phyloP scores from a whole-genome alignment of 2,329 filamentous ascomycete genomes.

The Pestalotiopsis sp. region DNA sequence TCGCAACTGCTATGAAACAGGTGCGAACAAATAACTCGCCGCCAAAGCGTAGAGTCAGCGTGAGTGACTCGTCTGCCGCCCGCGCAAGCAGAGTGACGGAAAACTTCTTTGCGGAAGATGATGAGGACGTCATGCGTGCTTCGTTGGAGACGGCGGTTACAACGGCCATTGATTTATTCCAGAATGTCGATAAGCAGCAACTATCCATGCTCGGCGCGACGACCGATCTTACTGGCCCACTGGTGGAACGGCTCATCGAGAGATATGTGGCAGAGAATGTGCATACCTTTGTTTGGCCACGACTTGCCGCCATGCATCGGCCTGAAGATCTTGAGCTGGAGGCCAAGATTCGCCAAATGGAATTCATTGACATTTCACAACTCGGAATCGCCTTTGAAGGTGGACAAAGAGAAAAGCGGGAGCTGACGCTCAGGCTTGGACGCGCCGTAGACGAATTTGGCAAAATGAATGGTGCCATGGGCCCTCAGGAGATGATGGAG shows the following conservation, averaged over 20 bases:
- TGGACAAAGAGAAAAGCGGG: constrained; percentile 76
- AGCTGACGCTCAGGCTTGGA: constrained; percentile 75
- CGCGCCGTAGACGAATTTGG: constrained; percentile 87
- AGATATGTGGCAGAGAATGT: constrained; percentile 93
- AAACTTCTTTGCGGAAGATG: constrained; percentile 79
- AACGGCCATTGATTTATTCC: constrained; percentile 91
- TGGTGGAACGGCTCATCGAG: constrained; percentile 93
- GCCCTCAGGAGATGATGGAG: constrained; percentile 88
- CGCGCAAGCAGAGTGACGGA: constrained; percentile 54
- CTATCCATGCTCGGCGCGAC: constrained; percentile 88
- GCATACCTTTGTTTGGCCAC: constrained; percentile 85
- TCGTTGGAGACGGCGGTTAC: constrained; percentile 92
- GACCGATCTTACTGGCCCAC: constrained; percentile 87
- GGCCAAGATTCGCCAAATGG: constrained; percentile 88
- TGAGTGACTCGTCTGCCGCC: constrained; percentile 36
- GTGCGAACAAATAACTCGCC: constrained; percentile 53
- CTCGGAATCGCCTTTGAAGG: constrained; percentile 86
- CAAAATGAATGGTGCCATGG: constrained; percentile 76
- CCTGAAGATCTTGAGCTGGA: constrained; percentile 87
- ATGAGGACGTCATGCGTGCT: constrained; percentile 87
- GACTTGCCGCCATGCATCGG: constrained; percentile 75
- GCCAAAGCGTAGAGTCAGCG: constrained; percentile 33
- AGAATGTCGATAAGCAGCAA: constrained; percentile 93
- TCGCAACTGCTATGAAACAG: constrained; percentile 56
- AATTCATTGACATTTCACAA: constrained; percentile 90